Base-by-base conservation (phyloP, 1,284 basidiomycete genomes). In the Ustilago loliicola region DNA sequence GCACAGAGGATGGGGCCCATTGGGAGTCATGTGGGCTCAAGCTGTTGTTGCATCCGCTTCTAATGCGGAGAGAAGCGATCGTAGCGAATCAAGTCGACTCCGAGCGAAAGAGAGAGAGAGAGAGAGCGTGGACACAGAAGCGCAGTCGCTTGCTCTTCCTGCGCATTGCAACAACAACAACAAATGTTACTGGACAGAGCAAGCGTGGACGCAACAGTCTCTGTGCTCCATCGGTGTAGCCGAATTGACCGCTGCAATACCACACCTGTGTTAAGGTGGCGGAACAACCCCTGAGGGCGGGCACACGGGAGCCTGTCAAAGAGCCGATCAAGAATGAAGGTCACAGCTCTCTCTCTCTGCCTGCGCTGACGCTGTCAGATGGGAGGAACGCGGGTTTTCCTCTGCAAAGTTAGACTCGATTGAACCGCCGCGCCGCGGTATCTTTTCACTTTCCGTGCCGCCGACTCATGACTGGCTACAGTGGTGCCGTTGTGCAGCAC, bases 361-460 rank as follows among this genome's bases (percentile, higher is more conserved):
- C 23, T 45, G 23, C 45, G n/a, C 21, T 17, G 19, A 6, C 42
- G 42, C 48, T 50, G 48, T 50, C 48, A 50, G 23, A 48, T 21
- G 21, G 23, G 21, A 50, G 48, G 48, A 50, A 50, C 25, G 45
- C 45, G 45, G 45, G 21, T 42, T 42, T 42, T 42, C 40, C 8
- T 7, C 34, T 36, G 38, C 17, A 40, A 23, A 2, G 1, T 48
- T 48, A 48, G 45, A 0, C 21, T 48, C 45, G 23, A 27, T 48
- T 29, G 48, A 19, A 50, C 48, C 48, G 48, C 48, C 48, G 48
- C 48, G 27, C 48, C 48, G 48, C 48, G 25, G 25, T 50, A 27
- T 50, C 21, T 21, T 27, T 48, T 27, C 45, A 23, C 3, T 48
- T 27, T 27, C 23, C 25, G 25, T 50, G 9, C 48, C 48, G 48